These are phyloP conservation scores for Annulohypoxylon truncatum DNA, from an alignment of 2,329 filamentous ascomycete genomes.

Conservation along the genomic window DNA sequence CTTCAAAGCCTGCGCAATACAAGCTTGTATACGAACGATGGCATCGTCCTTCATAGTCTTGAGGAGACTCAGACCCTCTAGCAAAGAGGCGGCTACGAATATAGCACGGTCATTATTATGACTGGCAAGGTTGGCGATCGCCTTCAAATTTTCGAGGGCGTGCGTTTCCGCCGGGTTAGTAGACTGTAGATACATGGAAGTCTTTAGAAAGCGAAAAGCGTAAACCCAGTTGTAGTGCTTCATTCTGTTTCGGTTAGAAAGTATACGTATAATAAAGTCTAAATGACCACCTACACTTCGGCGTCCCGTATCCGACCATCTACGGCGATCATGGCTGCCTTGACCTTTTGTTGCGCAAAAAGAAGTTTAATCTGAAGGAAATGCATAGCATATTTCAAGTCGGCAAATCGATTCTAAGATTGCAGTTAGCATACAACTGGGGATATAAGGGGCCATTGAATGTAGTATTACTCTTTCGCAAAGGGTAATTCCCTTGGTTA, in stretches of 20 bases:
- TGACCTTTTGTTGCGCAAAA: constrained; percentile 73
- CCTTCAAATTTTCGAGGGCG: constrained; percentile 75
- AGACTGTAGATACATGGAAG: constrained; percentile 73
- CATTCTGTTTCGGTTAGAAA: constrained; percentile 53
- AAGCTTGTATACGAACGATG: constrained; percentile 76
- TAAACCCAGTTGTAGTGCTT: constrained; percentile 80
- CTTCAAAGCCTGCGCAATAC: constrained; percentile 78
- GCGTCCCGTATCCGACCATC: constrained; percentile 77
- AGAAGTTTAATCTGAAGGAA: constrained; percentile 77
- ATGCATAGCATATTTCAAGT: constrained; percentile 82
- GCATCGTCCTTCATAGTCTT: constrained; percentile 72
- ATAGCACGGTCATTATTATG: constrained; percentile 72
- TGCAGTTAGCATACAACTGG: constrained; percentile 45
- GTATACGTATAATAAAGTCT: constrained; percentile 6
- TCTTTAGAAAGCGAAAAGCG: constrained; percentile 79
- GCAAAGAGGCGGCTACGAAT: constrained; percentile 71
- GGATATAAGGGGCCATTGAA: background rate
- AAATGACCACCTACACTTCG: constrained; percentile 63
- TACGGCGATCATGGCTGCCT: constrained; percentile 77
- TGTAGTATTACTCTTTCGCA: constrained; percentile 68
- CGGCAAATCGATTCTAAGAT: constrained; percentile 65
- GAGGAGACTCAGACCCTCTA: constrained; percentile 77
- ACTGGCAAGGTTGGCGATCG: constrained; percentile 69
- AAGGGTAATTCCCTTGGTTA: constrained; percentile 77
- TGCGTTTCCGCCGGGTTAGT: constrained; percentile 70